phyloP scores from a whole-genome alignment of 2,329 filamentous ascomycete species.

The Rasamsonia emersonii region DNA sequence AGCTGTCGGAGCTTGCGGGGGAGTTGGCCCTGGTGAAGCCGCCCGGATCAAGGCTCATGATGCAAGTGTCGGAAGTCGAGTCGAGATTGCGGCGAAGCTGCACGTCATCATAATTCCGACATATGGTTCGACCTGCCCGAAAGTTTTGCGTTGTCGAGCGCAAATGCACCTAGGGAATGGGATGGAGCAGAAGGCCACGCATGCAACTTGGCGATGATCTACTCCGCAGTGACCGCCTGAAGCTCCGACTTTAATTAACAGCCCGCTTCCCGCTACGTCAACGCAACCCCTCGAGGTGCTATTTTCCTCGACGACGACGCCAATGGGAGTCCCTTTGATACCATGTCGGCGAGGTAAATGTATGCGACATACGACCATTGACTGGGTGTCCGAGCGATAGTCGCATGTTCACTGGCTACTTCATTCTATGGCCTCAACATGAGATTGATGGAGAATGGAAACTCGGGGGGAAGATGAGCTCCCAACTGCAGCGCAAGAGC shows the following conservation, averaged over 20 bases:
- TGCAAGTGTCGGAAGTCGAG: conserved; percentile 23
- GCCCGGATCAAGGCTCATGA: conserved; percentile 36
- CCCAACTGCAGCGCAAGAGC: conserved; percentile 6
- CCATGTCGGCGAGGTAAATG: no score
- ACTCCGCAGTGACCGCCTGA: no score
- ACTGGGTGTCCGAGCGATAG: no score
- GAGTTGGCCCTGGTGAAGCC: conserved; percentile 45
- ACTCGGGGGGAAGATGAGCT: conserved; percentile 7
- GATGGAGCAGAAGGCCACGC: conserved; percentile 15
- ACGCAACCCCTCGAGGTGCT: no score
- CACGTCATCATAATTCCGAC: conserved; percentile 25
- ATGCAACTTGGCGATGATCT: no score
- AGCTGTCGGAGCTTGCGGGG: conserved; percentile 76
- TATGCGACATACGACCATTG: no score
- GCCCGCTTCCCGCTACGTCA: no score
- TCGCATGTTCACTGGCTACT: neutral
- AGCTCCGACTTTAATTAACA: no score
- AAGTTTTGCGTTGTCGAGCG: conserved; percentile 3
- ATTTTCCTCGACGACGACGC: no score
- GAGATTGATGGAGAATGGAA: conserved; percentile 8
- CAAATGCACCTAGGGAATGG: conserved; percentile 12
- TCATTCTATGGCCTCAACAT: conserved; percentile 4
- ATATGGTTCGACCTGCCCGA: conserved; percentile 12
- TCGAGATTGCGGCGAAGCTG: conserved; percentile 13
- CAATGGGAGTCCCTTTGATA: no score